Evolutionary conservation across 1,284 basidiomycete genomes (phyloP).

Genomic region (Pseudozyma tsukubaensis): DNA sequence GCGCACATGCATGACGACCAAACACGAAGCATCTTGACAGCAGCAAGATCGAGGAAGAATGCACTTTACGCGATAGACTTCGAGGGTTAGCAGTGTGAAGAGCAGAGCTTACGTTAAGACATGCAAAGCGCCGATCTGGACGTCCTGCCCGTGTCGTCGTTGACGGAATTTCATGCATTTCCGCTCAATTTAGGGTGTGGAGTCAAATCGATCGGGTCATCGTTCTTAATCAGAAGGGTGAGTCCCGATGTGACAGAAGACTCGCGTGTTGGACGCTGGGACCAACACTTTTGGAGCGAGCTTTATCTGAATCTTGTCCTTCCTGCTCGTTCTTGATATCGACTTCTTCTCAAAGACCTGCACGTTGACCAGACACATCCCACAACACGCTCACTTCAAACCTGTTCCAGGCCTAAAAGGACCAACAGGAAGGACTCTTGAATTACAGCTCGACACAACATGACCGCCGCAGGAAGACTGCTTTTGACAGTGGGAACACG

Average conservation of each 20-base stretch:
- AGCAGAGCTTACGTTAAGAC: conserved; percentile 23
- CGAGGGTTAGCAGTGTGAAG: no score
- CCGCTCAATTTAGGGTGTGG: conserved; percentile 2
- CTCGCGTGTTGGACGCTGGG: conserved; percentile 21
- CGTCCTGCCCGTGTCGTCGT: conserved; percentile 7
- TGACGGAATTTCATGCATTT: no score
- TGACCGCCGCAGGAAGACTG: conserved; percentile 28
- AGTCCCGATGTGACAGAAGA: conserved; percentile 6
- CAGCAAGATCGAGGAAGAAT: no score
- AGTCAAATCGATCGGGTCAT: background rate
- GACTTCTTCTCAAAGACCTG: background rate
- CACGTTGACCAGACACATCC: no score
- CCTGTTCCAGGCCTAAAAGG: no score
- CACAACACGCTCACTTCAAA: background rate
- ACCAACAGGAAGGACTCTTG: no score
- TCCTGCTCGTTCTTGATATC: no score
- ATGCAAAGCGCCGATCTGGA: conserved; percentile 35
- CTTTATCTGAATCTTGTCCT: no score
- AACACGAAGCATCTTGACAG: no score
- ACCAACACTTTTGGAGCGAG: conserved; percentile 32
- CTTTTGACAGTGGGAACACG: conserved; percentile 34
- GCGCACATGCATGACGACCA: no score
- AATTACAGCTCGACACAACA: conserved; percentile 1
- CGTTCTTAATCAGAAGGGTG: background rate
- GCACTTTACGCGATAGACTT: no score